Evolutionary conservation across 116 monocot genomes (phyloP), one percentile per base, ranked within the genome.

Genomic region (Posidonia oceanica): DNA sequence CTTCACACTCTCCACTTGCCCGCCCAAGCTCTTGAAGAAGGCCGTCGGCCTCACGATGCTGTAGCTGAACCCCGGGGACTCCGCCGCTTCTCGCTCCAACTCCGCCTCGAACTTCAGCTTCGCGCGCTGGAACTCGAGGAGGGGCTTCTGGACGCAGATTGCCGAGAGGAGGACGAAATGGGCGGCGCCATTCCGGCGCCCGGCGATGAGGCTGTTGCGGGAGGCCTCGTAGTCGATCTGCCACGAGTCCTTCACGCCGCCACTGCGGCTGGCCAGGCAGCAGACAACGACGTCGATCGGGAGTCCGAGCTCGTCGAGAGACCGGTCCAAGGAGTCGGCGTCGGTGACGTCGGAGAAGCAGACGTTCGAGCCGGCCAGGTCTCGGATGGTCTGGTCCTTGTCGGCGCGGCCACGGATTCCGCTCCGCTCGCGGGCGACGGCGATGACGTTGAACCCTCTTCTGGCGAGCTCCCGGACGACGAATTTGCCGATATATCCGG

Each of bases 91-190:
- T 8, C 44, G 52, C 56, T 67, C 70, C 42, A 96, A 72, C 61
- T 96, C 92, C 15, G 75, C 79, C 71, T 96, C 96, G 68, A 96
- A 96, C 77, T 85, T 91, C 42, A 96, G 85, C 83, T 96, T 96
- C 13, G 96, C 96, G 38, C 82, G 84, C 87, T 96, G 96, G 75
- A 96, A 96, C 73, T 89, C 96, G n/a, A 96, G 89, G 23, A 89
- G 87, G 2, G 96, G 96, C 69, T 87, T 96, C 76, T 96, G 96
- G 60, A 96, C 96, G 75, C 96, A 96, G 67, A 96, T 89, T 59
- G 96, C 96, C 10, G 96, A 96, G 39, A 96, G 81, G 52, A 96
- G 87, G n/a, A 91, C 96, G 66, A 96, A 96, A 63, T 96, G 92
- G 10, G 75, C 10, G 48, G 96, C 96, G 3, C 96, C 96, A 42